Evolutionary conservation across 139 green algal genomes (phyloP).

Genomic region (Asterochloris erici): DNA sequence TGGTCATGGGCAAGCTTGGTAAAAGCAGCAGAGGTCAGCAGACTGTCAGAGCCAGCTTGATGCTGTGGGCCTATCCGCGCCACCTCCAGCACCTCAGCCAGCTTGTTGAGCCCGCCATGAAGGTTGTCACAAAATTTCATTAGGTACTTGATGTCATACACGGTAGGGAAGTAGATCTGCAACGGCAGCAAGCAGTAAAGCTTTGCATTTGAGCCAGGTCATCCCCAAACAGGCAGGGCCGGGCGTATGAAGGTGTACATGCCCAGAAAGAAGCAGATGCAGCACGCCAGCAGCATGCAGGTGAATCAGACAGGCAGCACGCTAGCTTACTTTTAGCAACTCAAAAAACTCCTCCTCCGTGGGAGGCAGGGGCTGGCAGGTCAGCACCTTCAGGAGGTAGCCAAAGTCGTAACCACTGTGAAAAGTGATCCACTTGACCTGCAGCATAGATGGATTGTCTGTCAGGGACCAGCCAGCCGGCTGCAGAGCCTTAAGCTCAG

Average conservation of each 20-base stretch:
- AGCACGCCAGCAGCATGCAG: background rate
- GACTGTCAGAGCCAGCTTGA: constrained; percentile 86
- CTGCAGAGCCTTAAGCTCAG: background rate
- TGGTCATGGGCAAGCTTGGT: constrained; percentile 83
- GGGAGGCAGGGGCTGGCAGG: constrained; percentile 77
- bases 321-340: constrained; percentile 60
- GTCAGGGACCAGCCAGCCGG: background rate
- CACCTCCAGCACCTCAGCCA: constrained; percentile 93
- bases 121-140: constrained; percentile 95
- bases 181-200: background rate
- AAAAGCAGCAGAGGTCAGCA: constrained; percentile 92
- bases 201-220: background rate
- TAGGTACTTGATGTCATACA: constrained; percentile 99
- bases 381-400: constrained; percentile 97
- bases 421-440: constrained; percentile 87
- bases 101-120: constrained; percentile 95
- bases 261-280: background rate
- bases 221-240: too few species aligned
- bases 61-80: constrained; percentile 94
- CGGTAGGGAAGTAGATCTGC: constrained; percentile 89
- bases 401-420: constrained; percentile 98
- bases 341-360: constrained; percentile 94
- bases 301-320: background rate
- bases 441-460: background rate
- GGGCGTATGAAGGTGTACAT: background rate